Percentiles rank a stretch among this genome's conserved stretches.
Evolutionary conservation across 441 rosid genomes (phyloP).

Genomic region (Bruguiera hainesii): DNA sequence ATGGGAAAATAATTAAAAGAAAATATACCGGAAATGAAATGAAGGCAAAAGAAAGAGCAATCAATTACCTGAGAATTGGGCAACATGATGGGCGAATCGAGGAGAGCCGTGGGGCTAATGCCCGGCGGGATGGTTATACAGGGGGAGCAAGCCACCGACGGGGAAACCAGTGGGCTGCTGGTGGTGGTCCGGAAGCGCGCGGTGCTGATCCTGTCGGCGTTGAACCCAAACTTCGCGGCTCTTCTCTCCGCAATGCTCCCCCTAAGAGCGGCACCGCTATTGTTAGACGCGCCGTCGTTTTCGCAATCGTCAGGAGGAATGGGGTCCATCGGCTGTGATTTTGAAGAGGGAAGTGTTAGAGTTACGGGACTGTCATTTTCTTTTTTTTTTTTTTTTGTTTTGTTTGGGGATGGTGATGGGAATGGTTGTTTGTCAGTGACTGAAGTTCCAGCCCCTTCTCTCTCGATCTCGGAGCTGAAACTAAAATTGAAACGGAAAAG

Average conservation of each 20-base stretch:
- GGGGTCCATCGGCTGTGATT: conserved; percentile 11
- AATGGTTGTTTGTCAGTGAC: neutral
- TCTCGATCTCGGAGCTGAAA: neutral
- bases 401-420: too few relatives aligned
- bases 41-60: neutral
- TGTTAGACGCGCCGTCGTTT: neutral
- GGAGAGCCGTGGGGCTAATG: conserved; percentile 57
- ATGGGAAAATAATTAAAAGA: neutral
- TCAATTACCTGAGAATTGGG: conserved; percentile 47
- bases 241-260: conserved; percentile 62
- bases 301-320: neutral
- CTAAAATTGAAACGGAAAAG: neutral
- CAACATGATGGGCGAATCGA: conserved; percentile 55
- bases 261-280: neutral
- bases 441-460: neutral
- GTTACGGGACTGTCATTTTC: conserved; percentile 9
- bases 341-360: neutral
- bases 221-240: conserved; percentile 58
- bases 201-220: conserved; percentile 38
- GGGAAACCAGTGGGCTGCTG: conserved; percentile 24
- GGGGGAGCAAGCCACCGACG: conserved; percentile 16
- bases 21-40: neutral
- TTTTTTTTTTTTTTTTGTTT: neutral
- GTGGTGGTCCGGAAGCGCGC: conserved; percentile 29
- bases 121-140: conserved; percentile 53